Conservation (phyloP, 164 flowering plant species). For the Kalanchoe fedtschenkoi region DNA sequence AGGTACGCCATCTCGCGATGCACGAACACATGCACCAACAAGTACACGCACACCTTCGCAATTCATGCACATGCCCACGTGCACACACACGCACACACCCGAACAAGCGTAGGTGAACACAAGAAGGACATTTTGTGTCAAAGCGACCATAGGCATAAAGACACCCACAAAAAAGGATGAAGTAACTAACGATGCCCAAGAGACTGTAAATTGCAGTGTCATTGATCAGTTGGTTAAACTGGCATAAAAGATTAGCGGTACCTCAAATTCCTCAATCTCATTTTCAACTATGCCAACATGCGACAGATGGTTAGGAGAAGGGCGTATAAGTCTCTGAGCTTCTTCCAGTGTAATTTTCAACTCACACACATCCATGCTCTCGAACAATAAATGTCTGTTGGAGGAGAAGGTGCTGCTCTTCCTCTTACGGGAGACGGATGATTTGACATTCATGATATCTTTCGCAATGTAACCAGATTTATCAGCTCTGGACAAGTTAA, state of each 20-base stretch:
- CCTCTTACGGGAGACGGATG: constrained; percentile 42
- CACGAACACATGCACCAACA: not conserved
- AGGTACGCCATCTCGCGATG: too few species aligned
- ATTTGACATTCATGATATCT: constrained; percentile 35
- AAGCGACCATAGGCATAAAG: too few species aligned
- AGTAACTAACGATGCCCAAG: too few species aligned
- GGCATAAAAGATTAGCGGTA: constrained; percentile 10
- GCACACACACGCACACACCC: not conserved
- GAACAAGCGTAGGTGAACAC: too few species aligned
- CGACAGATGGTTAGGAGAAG: constrained; percentile 47
- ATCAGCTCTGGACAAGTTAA: constrained; percentile 34
- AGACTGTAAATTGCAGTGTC: not conserved
- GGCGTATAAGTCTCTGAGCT: constrained; percentile 80
- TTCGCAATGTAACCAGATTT: constrained; percentile 48
- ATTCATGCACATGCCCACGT: not conserved
- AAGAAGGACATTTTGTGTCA: too few species aligned
- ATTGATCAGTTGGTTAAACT: not conserved
- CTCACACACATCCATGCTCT: constrained; percentile 48
- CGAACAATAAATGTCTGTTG: constrained; percentile 53
- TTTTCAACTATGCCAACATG: constrained; percentile 52
- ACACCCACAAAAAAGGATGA: too few species aligned
- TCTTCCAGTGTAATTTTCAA: constrained; percentile 82
- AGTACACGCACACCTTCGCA: not conserved
- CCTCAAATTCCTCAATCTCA: constrained; percentile 88
- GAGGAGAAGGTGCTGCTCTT: constrained; percentile 50